These are phyloP conservation scores for Obelidium mucronatum DNA, from an alignment of 192 early-diverging fungal genomes.

Conservation along the genomic window DNA sequence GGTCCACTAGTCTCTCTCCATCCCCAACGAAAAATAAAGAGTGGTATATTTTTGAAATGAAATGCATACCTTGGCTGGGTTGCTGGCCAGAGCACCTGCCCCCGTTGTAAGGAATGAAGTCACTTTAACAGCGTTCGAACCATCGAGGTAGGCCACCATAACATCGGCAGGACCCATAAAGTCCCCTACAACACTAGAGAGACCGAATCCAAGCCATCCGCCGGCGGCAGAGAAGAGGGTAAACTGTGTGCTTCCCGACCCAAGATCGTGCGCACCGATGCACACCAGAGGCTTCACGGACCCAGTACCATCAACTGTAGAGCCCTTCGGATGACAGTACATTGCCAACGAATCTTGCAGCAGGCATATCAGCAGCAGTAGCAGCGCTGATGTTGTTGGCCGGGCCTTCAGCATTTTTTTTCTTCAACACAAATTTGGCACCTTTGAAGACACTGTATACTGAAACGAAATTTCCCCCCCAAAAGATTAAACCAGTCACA, in stretches of 20 bases:
- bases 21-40: not conserved
- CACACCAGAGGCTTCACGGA: not conserved
- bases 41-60: not conserved
- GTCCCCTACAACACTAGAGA: not conserved
- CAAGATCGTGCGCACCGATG: conserved; percentile 17
- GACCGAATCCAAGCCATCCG: conserved; percentile 25
- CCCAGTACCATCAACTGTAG: not conserved
- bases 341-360: not conserved
- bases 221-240: conserved; percentile 4
- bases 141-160: conserved; percentile 5
- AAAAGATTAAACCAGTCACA: no score
- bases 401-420: no score
- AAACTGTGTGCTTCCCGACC: conserved; percentile 7
- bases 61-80: not conserved
- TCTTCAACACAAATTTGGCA: no score
- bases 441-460: no score
- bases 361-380: not conserved
- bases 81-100: not conserved
- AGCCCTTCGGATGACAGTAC: not conserved
- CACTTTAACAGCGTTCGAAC: not conserved
- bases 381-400: not conserved
- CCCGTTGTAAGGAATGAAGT: not conserved
- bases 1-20: not conserved
- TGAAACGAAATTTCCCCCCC: no score
- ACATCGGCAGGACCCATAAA: conserved; percentile 24